Evolutionary conservation across 2,329 filamentous ascomycete genomes (phyloP), one percentile per base, ranked within the genome.

Genomic region (Sporothrix brasiliensis): DNA sequence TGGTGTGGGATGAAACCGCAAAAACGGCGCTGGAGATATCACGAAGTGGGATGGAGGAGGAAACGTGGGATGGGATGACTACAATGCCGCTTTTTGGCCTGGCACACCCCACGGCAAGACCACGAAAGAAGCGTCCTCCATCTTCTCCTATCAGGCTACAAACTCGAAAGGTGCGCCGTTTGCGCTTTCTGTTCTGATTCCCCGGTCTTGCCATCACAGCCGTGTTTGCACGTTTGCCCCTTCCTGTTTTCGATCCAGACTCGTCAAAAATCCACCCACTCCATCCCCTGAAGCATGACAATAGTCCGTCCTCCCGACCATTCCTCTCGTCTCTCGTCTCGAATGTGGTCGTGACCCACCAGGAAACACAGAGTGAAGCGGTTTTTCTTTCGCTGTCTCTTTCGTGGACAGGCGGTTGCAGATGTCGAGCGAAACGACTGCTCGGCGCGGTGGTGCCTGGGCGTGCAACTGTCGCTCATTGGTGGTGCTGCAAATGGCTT

Each of bases 331-430:
- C 10, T 27, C 27, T 30, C 4, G 27, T 30, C 27, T 30, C 27
- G 27, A 30, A 30, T 30, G 27, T 30, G 27, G 4, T 30, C 34
- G 3, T 34, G 61, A 67, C 70, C 70, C 70, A 70, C 68, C 63
- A 61, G 21, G 34, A 56, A 4, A 7, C 52, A n/a, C 21, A 39
- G 27, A n/a, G 65, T 56, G 52, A 52, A 67, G 65, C 65, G 65
- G 65, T 50, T 34, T 67, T 67, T 69, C 54, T 61, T 54, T 69
- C 67, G 67, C 66, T 68, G 34, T 68, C 66, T 56, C 65, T 67
- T 44, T 68, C 13, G 30, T 6, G 52, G 50, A 13, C 65, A 67
- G 54, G 63, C 27, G 63, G 53, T 49, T 47, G 63, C 49, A 24
- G 24, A 9, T 65, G 61, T 4, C 50, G 24, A 50, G 63, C 47